Conservation (phyloP, 2,329 filamentous ascomycete species). For the Rhinocladiella similis region DNA sequence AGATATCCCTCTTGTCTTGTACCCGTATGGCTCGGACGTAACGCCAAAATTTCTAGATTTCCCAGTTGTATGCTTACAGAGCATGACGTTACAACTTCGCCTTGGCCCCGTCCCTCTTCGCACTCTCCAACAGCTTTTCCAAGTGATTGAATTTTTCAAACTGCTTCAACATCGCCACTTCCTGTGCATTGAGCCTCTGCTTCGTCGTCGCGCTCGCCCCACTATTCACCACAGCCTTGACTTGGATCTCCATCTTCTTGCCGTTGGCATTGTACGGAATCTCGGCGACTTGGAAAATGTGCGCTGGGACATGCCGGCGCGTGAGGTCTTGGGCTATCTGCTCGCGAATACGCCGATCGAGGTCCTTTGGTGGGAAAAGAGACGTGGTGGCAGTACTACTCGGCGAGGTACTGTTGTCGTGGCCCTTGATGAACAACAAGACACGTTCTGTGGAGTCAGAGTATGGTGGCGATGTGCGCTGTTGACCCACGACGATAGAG, state of each 20-base stretch:
- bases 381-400: neutral
- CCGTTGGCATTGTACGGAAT: constrained; percentile 21
- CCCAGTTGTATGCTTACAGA: too few relatives aligned
- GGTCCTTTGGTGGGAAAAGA: constrained; percentile 25
- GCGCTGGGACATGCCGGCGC: constrained; percentile 32
- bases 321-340: constrained; percentile 67
- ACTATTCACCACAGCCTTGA: constrained; percentile 5
- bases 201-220: constrained; percentile 7
- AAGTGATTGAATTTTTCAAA: constrained; percentile 13
- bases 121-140: constrained; percentile 2
- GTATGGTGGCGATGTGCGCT: neutral
- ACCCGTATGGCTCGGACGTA: too few relatives aligned
- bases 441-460: constrained; percentile 16
- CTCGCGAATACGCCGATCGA: constrained; percentile 61
- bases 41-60: too few relatives aligned
- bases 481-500: constrained; percentile 5
- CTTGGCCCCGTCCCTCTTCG: too few relatives aligned
- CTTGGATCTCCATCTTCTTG: constrained; percentile 23
- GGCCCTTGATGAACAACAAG: constrained; percentile 16
- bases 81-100: too few relatives aligned
- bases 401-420: neutral
- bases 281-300: constrained; percentile 9
- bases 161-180: constrained; percentile 5
- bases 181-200: constrained; percentile 5
- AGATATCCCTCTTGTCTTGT: too few relatives aligned